Base-by-base conservation (phyloP, 768 basidiomycete species). In the Boletus rubescentipes region DNA sequence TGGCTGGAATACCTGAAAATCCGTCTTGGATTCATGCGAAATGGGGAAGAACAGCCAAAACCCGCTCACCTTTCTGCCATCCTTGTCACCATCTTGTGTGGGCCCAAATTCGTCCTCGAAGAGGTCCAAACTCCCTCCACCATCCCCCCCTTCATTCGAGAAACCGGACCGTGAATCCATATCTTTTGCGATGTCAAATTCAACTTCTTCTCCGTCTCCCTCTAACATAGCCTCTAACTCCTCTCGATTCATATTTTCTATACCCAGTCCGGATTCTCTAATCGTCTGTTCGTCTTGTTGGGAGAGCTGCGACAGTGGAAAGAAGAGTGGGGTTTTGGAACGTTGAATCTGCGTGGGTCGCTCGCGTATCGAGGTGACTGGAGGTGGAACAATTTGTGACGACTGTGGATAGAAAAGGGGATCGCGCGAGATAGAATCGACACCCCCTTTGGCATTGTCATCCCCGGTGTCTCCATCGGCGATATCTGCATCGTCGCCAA, bases 241-340 rank as follows among this genome's bases (percentile, higher is more conserved):
- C 21, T 82, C 77, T 6, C 69, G 75, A 53, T 77, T 73, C 87
- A 91, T 88, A 55, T 77, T 64, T 61, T 89, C 87, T 21, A 86
- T 74, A 3, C 85, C 87, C 29, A 91, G 71, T 5, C 88, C 88
- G 2, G 85, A 83, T 26, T 75, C 77, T 35, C 76, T 76, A 41
- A 90, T 74, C 6, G 76, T 74, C 46, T 77, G 79, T 59, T 77
- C 73, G 35, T 82, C 79, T 30, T 75, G 77, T 29, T 73, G 75
- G 4, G 87, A 85, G 35, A 86, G 75, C 63, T 86, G 86, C n/a
- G 85, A 82, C 73, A 51, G 75, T 61, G 66, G 84, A 73, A 63
- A 82, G 65, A 51, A 81, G 74, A 67, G 60, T 10, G 69, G 71
- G 2, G 65, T 59, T 40, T 56, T 43, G 37, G 54, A 39, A 29